Evolutionary conservation across 1,284 basidiomycete species (phyloP).

Genomic region (Inonotus obliquus): DNA sequence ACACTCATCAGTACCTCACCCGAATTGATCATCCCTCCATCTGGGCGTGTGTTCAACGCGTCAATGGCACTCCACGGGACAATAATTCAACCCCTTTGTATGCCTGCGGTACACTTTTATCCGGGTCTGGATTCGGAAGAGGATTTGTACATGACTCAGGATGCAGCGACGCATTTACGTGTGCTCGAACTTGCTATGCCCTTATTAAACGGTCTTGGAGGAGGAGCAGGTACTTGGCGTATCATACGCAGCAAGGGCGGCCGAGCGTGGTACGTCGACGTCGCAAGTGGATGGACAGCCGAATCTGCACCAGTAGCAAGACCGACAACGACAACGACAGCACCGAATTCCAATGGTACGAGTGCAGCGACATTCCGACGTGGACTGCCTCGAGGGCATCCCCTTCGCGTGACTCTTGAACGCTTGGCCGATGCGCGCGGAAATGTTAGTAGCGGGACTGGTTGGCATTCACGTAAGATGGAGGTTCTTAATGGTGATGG

Average conservation of each 20-base stretch:
- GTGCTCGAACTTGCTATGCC: slow-evolving; percentile 85
- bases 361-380: slow-evolving; percentile 38
- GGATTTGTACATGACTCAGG: slow-evolving; percentile 29
- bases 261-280: slow-evolving; percentile 93
- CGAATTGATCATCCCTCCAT: slow-evolving; percentile 58
- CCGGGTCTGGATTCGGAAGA: slow-evolving; percentile 17
- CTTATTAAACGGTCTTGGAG: slow-evolving; percentile 66
- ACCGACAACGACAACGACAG: background rate
- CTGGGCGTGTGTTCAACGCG: slow-evolving; percentile 37
- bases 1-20: slow-evolving; percentile 78
- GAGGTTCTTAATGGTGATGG: slow-evolving; percentile 89
- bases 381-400: slow-evolving; percentile 58
- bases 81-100: slow-evolving; percentile 75
- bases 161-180: slow-evolving; percentile 68
- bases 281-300: slow-evolving; percentile 74
- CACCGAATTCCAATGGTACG: background rate
- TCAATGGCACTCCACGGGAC: slow-evolving; percentile 62
- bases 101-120: slow-evolving; percentile 69
- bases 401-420: slow-evolving; percentile 64
- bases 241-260: slow-evolving; percentile 89
- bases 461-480: slow-evolving; percentile 98
- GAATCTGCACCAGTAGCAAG: slow-evolving; percentile 13
- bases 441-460: slow-evolving; percentile 84
- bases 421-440: slow-evolving; percentile 79
- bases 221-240: slow-evolving; percentile 81